Percentiles rank a stretch among this genome's conserved stretches.
phyloP scores from a whole-genome alignment of 2,329 filamentous ascomycete species.

The Lasiodiplodia hormozganensis region DNA sequence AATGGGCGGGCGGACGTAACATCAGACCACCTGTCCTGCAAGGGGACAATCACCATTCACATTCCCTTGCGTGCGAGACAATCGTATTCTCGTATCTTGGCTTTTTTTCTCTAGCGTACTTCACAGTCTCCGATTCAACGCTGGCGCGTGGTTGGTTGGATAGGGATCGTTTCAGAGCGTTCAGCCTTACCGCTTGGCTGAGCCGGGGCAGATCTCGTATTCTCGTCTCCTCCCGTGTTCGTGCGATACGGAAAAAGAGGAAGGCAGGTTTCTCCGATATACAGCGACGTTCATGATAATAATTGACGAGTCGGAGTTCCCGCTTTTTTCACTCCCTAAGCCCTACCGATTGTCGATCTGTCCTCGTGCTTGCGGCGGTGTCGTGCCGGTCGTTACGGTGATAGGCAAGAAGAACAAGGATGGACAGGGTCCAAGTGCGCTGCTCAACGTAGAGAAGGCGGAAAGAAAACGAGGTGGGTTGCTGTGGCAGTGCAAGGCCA shows the following conservation, averaged over 20 bases:
- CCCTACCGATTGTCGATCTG: not conserved
- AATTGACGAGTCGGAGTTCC: slow-evolving; percentile 10
- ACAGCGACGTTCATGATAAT: not conserved
- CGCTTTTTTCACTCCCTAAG: not conserved
- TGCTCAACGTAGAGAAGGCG: not conserved
- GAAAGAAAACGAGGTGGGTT: slow-evolving; percentile 5
- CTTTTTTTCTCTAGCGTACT: not conserved
- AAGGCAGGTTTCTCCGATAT: not conserved
- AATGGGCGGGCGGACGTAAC: not conserved
- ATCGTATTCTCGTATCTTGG: not conserved
- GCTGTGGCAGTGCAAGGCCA: slow-evolving; percentile 20
- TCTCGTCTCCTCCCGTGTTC: not conserved
- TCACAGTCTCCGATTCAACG: not conserved
- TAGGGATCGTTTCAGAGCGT: not conserved
- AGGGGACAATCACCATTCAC: too few species aligned
- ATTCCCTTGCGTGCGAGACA: not conserved
- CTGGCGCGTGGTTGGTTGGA: not conserved
- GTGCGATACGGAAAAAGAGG: not conserved
- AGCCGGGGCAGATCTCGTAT: not conserved
- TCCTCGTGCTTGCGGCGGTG: not conserved
- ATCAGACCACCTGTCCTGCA: not conserved
- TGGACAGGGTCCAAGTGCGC: not conserved
- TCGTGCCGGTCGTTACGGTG: slow-evolving; percentile 5
- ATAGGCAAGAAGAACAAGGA: slow-evolving; percentile 17
- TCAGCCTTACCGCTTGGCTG: slow-evolving; percentile 19